Conservation (phyloP, 768 basidiomycete genomes). For the Paxillus rubicundulus region DNA sequence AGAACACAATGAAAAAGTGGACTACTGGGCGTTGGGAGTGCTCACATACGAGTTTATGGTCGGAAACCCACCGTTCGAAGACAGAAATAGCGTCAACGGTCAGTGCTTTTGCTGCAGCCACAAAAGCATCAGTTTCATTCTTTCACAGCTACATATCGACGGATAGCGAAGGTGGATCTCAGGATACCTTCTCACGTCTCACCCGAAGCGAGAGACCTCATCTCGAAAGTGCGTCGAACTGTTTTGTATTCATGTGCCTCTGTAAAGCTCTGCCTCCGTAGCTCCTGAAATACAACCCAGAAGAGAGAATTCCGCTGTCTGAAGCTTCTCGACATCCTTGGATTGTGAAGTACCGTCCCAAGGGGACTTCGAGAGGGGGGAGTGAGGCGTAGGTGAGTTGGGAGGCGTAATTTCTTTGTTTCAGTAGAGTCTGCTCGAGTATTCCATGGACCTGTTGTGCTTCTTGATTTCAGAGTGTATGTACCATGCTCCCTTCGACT, state of each 20-base stretch:
- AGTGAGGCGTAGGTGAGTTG: slow-evolving; percentile 15
- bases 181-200: slow-evolving; percentile 41
- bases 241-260: neutral
- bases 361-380: slow-evolving; percentile 35
- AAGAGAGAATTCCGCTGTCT: slow-evolving; percentile 67
- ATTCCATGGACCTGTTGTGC: neutral
- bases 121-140: slow-evolving; percentile 6
- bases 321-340: slow-evolving; percentile 85
- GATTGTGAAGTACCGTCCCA: slow-evolving; percentile 70
- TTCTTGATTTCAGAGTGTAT: neutral
- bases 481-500: neutral
- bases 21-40: slow-evolving; percentile 97
- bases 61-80: slow-evolving; percentile 86
- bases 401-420: neutral
- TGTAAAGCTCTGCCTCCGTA: slow-evolving; percentile 30
- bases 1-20: slow-evolving; percentile 88
- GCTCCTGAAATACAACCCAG: slow-evolving; percentile 83
- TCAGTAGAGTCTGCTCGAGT: neutral
- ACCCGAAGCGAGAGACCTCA: slow-evolving; percentile 45
- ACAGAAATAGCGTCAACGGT: slow-evolving; percentile 75
- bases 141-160: slow-evolving; percentile 75
- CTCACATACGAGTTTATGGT: slow-evolving; percentile 92
- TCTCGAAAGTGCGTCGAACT: slow-evolving; percentile 35
- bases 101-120: slow-evolving; percentile 20
- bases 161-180: slow-evolving; percentile 87